Conservation (phyloP, 2,329 filamentous ascomycete species). For the Neoascochyta sp. region DNA sequence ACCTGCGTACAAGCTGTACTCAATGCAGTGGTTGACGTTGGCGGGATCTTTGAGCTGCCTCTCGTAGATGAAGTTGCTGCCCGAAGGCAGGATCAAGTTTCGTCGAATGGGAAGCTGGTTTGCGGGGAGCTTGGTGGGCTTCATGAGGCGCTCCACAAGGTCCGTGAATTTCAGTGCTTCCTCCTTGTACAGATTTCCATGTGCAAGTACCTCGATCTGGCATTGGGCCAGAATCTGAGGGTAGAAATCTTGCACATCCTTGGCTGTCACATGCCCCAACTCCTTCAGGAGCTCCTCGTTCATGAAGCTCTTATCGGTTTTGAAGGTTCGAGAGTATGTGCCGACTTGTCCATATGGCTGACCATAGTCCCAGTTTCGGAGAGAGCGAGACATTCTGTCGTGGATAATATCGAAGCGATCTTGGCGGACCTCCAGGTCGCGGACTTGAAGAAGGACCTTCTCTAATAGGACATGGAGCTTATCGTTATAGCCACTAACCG, state of each 20-base stretch:
- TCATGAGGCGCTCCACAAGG: slow-evolving; percentile 72
- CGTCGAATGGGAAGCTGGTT: slow-evolving; percentile 77
- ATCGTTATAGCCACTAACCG: slow-evolving; percentile 90
- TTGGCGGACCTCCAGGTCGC: slow-evolving; percentile 77
- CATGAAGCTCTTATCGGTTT: slow-evolving; percentile 70
- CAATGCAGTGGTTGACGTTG: slow-evolving; percentile 65
- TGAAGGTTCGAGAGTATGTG: slow-evolving; percentile 77
- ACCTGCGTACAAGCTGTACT: slow-evolving; percentile 46
- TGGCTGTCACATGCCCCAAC: slow-evolving; percentile 67
- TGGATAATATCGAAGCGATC: slow-evolving; percentile 90
- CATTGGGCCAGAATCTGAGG: slow-evolving; percentile 77
- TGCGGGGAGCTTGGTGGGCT: slow-evolving; percentile 67
- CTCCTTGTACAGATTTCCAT: slow-evolving; percentile 92
- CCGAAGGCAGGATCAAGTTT: slow-evolving; percentile 71
- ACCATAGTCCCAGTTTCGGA: slow-evolving; percentile 82
- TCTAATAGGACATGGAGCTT: slow-evolving; percentile 88
- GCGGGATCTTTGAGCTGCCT: slow-evolving; percentile 77
- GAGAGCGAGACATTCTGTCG: slow-evolving; percentile 71
- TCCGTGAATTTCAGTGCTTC: slow-evolving; percentile 84
- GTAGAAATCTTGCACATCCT: slow-evolving; percentile 73
- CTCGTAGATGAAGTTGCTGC: slow-evolving; percentile 79
- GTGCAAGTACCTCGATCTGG: slow-evolving; percentile 81
- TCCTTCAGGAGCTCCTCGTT: slow-evolving; percentile 78
- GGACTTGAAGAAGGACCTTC: slow-evolving; percentile 79
- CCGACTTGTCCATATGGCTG: slow-evolving; percentile 87